Base-by-base conservation (phyloP, 108 stramenopile genomes). In the Seminavis robusta region DNA sequence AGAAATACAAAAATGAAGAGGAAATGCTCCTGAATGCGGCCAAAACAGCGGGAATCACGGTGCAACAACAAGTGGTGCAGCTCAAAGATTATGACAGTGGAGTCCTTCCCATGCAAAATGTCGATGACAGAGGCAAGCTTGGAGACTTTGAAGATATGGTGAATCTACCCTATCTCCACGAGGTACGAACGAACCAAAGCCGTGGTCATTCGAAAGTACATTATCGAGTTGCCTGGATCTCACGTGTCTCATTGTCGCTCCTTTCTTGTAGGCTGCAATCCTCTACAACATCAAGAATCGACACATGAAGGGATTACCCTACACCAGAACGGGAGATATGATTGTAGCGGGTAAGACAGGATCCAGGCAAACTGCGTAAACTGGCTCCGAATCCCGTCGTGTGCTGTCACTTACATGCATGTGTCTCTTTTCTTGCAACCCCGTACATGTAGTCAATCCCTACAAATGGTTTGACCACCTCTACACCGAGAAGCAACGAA, bases 301-400 rank as follows among this genome's bases (percentile, higher is more conserved):
- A 1, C 93, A 95, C 61, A 53, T 64, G 10, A 33, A 72, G 31
- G 76, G 78, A 26, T 47, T 81, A 34, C 94, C 94, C 1, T 97
- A 96, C 66, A 95, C 96, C 2, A 71, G 92, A 26, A 93, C 91
- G n/a, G 95, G 95, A n/a, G 93, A 93, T 45, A 96, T 97, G 66
- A 68, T 96, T 34, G 79, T 97, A 33, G 96, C 96, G 7, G n/a
- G n/a, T n/a, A n/a, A n/a, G n/a, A n/a, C n/a, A n/a, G n/a, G n/a
- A 63, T 92, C 48, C 89, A 92, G 53, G 88, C 90, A 87, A 80
- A 13, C 11, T 37, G 36, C 36, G 36, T 37, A 9, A 13, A 9
- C 11, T 37, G 36, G 36, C 36, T 9, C 36, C 36, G 36, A 37
- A 13, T 37, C 11, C 9, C 13, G 36, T 11, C 11, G 36, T 11